These are phyloP conservation scores for Nigrospora oryzae DNA, from an alignment of 2,329 filamentous ascomycete species.

Conservation along the genomic window DNA sequence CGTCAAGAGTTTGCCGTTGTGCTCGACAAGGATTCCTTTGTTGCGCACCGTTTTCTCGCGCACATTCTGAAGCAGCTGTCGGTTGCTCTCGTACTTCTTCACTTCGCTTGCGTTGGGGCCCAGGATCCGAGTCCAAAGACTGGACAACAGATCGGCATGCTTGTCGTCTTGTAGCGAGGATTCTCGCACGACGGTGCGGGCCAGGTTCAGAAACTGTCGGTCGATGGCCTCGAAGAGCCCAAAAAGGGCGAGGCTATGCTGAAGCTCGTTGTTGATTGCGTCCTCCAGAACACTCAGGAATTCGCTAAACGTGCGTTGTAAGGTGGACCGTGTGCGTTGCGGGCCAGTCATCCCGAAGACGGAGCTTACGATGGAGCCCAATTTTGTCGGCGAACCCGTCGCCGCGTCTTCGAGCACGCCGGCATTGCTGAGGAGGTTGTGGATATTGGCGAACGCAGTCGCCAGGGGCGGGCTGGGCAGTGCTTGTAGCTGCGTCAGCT, in stretches of 20 bases:
- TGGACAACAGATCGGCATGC: constrained; percentile 73
- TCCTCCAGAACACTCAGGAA: constrained; percentile 84
- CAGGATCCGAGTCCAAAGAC: constrained; percentile 78
- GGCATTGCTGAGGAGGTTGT: constrained; percentile 62
- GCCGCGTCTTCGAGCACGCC: constrained; percentile 48
- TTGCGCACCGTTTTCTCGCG: constrained; percentile 78
- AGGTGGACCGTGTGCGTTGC: constrained; percentile 70
- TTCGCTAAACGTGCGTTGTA: constrained; percentile 82
- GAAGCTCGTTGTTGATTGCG: constrained; percentile 75
- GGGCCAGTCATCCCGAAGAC: constrained; percentile 74
- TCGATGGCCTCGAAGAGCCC: constrained; percentile 89
- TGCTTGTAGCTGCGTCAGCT: constrained; percentile 62
- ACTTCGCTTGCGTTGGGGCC: constrained; percentile 66
- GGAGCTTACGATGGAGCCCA: constrained; percentile 61
- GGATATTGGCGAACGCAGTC: constrained; percentile 73
- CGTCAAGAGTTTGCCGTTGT: constrained; percentile 75
- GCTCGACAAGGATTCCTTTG: constrained; percentile 77
- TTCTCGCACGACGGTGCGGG: constrained; percentile 77
- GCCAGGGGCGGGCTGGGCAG: constrained; percentile 56
- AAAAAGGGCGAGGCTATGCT: constrained; percentile 72
- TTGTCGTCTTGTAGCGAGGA: constrained; percentile 70
- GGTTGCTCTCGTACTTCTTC: constrained; percentile 90
- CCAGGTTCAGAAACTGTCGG: constrained; percentile 80
- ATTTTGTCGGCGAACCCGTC: constrained; percentile 51
- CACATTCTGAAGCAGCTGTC: constrained; percentile 67